These are phyloP conservation scores for Solanum paucissectum DNA, from an alignment of 257 asterid species.

Conservation along the genomic window DNA sequence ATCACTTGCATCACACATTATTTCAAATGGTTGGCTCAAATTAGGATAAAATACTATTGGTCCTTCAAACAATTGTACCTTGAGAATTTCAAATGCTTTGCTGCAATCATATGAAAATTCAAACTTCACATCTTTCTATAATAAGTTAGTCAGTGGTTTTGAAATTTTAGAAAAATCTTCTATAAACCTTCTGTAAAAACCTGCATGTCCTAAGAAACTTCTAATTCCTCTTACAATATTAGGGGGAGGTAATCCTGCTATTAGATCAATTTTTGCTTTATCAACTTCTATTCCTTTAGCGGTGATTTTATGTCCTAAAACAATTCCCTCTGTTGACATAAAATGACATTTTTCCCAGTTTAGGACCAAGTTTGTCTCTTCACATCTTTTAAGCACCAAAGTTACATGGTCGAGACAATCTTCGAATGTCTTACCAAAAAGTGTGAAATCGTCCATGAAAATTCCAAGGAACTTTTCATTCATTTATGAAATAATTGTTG, in stretches of 20 bases:
- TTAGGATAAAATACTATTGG: not conserved
- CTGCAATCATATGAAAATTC: not conserved
- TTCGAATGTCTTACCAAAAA: not conserved
- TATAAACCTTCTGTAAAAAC: not conserved
- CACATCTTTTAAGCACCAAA: not conserved
- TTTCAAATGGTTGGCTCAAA: not conserved
- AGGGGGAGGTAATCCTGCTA: not conserved
- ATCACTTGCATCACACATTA: not conserved
- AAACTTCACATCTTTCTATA: not conserved
- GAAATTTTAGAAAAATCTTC: not conserved
- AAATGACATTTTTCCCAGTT: not conserved
- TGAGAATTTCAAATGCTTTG: not conserved
- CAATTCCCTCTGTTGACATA: not conserved
- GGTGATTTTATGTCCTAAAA: not conserved
- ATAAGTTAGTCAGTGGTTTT: not conserved
- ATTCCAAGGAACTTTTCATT: not conserved
- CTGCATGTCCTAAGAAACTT: not conserved
- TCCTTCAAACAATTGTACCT: not conserved
- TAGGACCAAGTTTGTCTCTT: not conserved
- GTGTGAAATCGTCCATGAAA: not conserved
- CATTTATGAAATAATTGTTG: not conserved
- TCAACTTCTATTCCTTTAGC: not conserved
- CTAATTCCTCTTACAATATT: not conserved
- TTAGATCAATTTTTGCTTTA: not conserved
- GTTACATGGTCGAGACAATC: not conserved